Evolutionary conservation across 2,329 filamentous ascomycete species (phyloP).

Genomic region (Alternaria solani): DNA sequence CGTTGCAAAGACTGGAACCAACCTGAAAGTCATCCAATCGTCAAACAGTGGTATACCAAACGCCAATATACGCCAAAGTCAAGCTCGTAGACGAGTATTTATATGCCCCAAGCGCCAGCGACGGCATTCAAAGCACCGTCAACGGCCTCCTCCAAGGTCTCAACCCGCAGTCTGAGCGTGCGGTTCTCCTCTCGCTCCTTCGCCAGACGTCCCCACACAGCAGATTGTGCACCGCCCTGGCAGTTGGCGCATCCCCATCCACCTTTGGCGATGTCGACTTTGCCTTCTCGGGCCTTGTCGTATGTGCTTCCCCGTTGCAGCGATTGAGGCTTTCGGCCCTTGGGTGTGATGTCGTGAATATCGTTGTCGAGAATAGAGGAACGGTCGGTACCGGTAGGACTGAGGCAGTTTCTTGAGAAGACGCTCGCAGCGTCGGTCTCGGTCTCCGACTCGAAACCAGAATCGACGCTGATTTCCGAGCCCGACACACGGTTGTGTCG

Average conservation of each 20-base stretch:
- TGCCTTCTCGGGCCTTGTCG: conserved; percentile 55
- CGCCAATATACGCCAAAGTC: conserved; percentile 14
- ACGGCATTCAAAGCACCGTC: conserved; percentile 66
- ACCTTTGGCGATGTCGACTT: conserved; percentile 33
- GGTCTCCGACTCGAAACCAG: conserved; percentile 67
- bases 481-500: conserved; percentile 47
- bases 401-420: conserved; percentile 51
- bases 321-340: conserved; percentile 43
- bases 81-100: conserved; percentile 13
- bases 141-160: conserved; percentile 62
- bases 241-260: conserved; percentile 48
- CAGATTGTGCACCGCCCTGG: conserved; percentile 48
- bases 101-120: conserved; percentile 42
- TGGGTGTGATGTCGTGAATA: conserved; percentile 40
- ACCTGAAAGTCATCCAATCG: conserved; percentile 2
- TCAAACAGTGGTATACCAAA: conserved; percentile 10
- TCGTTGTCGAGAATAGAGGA: conserved; percentile 49
- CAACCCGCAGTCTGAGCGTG: conserved; percentile 60
- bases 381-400: conserved; percentile 43
- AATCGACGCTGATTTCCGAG: conserved; percentile 57
- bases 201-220: conserved; percentile 62
- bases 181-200: conserved; percentile 65
- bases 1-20: conserved; percentile 1
- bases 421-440: conserved; percentile 59
- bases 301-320: conserved; percentile 39